Evolutionary conservation across 345 rosid species (phyloP).

Genomic region (Salix viminalis): DNA sequence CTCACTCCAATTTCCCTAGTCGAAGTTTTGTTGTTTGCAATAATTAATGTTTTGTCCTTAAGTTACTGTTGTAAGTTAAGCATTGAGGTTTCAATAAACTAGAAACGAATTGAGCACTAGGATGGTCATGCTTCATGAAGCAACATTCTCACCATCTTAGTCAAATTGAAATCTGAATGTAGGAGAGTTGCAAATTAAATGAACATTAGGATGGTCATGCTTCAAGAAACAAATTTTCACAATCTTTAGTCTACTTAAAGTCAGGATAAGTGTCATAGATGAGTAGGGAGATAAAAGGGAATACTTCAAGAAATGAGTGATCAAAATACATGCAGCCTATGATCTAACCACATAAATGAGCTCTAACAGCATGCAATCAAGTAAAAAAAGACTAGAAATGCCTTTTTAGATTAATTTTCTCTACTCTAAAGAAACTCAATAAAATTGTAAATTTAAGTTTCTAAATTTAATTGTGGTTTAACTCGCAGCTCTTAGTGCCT

Average conservation of each 20-base stretch:
- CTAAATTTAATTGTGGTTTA: not conserved
- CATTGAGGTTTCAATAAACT: conserved; percentile 8
- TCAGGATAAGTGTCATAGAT: not conserved
- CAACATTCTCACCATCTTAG: not conserved
- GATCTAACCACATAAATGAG: not conserved
- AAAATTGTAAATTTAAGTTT: not conserved
- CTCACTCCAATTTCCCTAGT: not conserved
- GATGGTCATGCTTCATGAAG: not conserved
- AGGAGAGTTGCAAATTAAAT: not conserved
- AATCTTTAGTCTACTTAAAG: not conserved
- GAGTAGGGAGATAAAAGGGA: not conserved
- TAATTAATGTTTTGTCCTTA: not conserved
- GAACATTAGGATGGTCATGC: not conserved
- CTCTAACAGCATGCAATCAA: not conserved
- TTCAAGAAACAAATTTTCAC: not conserved
- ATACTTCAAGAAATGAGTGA: not conserved
- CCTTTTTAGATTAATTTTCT: not conserved
- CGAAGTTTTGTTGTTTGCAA: not conserved
- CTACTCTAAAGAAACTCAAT: not conserved
- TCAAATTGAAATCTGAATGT: not conserved
- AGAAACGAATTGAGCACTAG: not conserved
- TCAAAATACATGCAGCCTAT: not conserved
- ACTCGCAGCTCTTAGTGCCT: not conserved
- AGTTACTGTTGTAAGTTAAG: not conserved
- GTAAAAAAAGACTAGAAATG: not conserved